Evolutionary conservation across 2,329 filamentous ascomycete species (phyloP), one percentile per base, ranked within the genome.

Genomic region (Pseudogymnoascus sp.): DNA sequence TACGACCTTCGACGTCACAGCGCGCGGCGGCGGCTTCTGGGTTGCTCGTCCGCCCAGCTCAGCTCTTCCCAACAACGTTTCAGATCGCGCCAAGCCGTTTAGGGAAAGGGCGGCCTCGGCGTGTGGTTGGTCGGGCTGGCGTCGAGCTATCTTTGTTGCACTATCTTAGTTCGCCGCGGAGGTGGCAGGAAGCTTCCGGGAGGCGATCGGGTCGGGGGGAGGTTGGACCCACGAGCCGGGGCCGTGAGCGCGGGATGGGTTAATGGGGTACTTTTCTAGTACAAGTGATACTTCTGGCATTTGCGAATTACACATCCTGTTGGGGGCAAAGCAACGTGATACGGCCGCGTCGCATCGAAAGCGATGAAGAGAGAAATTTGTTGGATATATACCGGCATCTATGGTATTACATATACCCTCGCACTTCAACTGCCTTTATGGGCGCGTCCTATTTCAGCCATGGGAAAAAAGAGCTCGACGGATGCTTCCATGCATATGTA

Each of bases 221-320:
- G 28, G 17, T 57, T 57, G 50, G 50, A 57, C 50, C 50, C 50
- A 57, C 50, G 50, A 57, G 50, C 50, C 50, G 50, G 50, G 50
- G n/a, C 50, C 50, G 50, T n/a, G 44, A 53, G 23, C 47, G 50
- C 50, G 50, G 50, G 50, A 57, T 57, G 47, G 50, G n/a, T 53
- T 36, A 26, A 47, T 33, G 50, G 50, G 50, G 26, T 57, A 57
- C 50, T 57, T 53, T 33, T n/a, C 47, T 0, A 57, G 26, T 57
- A 57, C 26, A 31, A 33, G 47, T 57, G 47, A 57, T 57, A 57
- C 47, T 57, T 57, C 44, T 33, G n/a, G 23, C 47, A 17, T 31
- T 31, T 57, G 26, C 26, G 26, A n/a, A 33, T 33, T 57, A 31
- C 26, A 19, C 26, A 11, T 31, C 47, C 47, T 31, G n/a, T 19